A percentile compares a stretch with the other conserved stretches of the same genome.
Conservation (phyloP, 2,329 filamentous ascomycete genomes). For the Xylaria sp. region DNA sequence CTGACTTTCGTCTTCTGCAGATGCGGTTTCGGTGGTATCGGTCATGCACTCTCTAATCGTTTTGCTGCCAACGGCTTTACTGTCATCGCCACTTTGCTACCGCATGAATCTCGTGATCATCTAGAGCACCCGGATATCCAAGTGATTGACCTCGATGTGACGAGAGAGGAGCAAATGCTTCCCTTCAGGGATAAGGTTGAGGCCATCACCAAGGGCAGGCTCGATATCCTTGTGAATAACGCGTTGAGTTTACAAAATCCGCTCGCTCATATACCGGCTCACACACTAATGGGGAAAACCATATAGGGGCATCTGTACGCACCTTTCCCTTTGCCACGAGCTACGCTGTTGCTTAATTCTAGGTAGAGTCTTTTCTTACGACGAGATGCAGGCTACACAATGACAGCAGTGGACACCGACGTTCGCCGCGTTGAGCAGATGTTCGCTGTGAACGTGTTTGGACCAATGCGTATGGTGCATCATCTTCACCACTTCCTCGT, state of each 20-base stretch:
- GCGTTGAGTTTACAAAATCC: slow-evolving; percentile 28
- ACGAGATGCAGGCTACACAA: background rate
- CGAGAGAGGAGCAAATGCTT: slow-evolving; percentile 26
- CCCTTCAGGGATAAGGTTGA: background rate
- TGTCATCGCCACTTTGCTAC: no score
- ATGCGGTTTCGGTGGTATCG: no score
- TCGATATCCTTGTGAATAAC: slow-evolving; percentile 27
- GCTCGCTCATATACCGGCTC: no score
- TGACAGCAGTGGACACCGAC: background rate
- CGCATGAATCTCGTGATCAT: slow-evolving; percentile 20
- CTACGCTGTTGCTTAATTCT: background rate
- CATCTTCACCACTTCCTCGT: slow-evolving; percentile 36
- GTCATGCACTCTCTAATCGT: no score
- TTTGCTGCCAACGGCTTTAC: no score
- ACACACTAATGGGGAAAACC: no score
- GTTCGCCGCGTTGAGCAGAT: background rate
- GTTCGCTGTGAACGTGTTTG: background rate
- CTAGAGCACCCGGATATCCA: slow-evolving; percentile 32
- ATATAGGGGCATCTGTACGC: no score
- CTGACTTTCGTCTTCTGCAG: no score
- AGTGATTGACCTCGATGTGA: slow-evolving; percentile 37
- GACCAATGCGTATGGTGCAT: background rate
- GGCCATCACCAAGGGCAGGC: slow-evolving; percentile 17
- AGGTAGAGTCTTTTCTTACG: no score
- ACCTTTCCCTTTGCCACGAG: no score